Evolutionary conservation across 23 red algal species (phyloP), one percentile per base, ranked within the genome.

Genomic region (Gracilaria caudata): DNA sequence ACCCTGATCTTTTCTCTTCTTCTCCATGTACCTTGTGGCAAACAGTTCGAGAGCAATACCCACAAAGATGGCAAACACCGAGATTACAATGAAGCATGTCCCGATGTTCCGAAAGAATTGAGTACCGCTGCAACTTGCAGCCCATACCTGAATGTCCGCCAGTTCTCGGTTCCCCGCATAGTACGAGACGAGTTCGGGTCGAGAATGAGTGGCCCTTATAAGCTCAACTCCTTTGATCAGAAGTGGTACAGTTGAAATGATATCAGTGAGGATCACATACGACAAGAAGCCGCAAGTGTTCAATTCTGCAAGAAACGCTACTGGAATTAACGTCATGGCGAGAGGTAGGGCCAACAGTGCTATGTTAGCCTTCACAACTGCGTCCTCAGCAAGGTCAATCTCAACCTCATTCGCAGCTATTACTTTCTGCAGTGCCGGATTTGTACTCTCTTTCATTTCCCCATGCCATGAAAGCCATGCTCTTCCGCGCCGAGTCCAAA

Each of bases 251-350:
- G 75, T 21, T 8, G 75, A 79, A 51, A 79, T 79, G 35, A 79
- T 56, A 25, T 79, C 75, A 0, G 75, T 79, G 80, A 83, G 49
- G 2, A 83, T n/a, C 4, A 47, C 34, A 83, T 83, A 83, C 55
- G 4, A 64, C 14, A 83, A 68, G 13, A 83, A 37, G 4, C 80
- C 80, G 35, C 21, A 49, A 44, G 60, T 43, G 40, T 64, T 66
- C 2, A 83, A 14, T 47, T 83, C 80, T 1, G 80, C 80, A 1
- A 83, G 57, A 32, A 83, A 83, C 12, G 80, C 80, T n/a, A 83
- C 80, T 49, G 80, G 80, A 11, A 83, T 83, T 44, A 83, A 25
- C 29, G 30, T 83, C 80, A 83, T 83, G 7, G 49, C 80, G 17
- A 83, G 30, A 14, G 80, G 80, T 8, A 83, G 60, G 0, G 80